A percentile compares a stretch with the other conserved stretches of the same genome.
Evolutionary conservation across 148 eudicot genomes (phyloP).

Genomic region (Rhododendron williamsianum): DNA sequence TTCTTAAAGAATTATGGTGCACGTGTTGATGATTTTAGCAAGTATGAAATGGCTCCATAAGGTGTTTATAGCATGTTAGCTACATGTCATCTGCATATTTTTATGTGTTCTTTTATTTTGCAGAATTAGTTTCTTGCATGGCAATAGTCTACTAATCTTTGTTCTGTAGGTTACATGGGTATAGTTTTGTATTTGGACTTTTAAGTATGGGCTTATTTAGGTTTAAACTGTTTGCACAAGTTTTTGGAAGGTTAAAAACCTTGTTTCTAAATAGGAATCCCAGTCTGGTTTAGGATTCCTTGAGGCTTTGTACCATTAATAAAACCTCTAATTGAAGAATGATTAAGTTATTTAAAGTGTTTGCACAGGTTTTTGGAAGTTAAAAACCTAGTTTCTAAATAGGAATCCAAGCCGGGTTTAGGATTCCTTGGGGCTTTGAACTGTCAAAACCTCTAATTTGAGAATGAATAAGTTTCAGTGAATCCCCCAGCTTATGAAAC

Average conservation of each 20-base stretch:
- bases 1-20: not conserved
- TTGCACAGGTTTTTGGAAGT: not conserved
- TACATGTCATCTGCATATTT: not conserved
- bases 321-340: no score
- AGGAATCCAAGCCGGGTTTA: not conserved
- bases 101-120: not conserved
- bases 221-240: not conserved
- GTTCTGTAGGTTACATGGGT: not conserved
- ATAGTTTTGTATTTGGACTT: not conserved
- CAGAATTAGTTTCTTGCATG: not conserved
- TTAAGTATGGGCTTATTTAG: not conserved
- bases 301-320: no score
- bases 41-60: not conserved
- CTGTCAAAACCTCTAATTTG: not conserved
- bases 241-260: no score
- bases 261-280: no score
- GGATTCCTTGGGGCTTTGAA: not conserved
- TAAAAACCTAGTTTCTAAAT: no score
- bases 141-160: not conserved
- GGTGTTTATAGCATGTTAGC: not conserved
- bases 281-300: no score
- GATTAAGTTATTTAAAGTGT: not conserved
- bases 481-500: not conserved
- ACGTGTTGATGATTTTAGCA: not conserved
- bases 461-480: not conserved